These are phyloP conservation scores for Microdochium paspali DNA, from an alignment of 2,329 filamentous ascomycete genomes.

Conservation along the genomic window DNA sequence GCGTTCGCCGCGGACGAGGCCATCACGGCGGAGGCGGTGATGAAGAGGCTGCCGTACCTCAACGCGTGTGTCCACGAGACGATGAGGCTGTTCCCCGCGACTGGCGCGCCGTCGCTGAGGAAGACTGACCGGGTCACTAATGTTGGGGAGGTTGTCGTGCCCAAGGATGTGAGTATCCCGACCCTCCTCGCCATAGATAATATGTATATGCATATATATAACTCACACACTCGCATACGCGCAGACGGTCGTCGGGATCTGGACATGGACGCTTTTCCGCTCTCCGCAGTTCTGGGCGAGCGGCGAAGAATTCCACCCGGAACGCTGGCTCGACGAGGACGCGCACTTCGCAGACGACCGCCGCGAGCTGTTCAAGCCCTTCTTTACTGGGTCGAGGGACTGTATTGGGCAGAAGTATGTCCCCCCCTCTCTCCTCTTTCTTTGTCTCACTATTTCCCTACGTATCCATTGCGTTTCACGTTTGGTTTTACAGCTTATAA, in stretches of 20 bases:
- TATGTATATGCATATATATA: too few relatives aligned
- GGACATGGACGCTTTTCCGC: constrained; percentile 6
- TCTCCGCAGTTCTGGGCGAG: constrained; percentile 8
- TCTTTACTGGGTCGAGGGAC: constrained; percentile 5
- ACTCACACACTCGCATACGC: constrained; percentile 1
- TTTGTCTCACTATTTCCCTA: neutral
- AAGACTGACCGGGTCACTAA: constrained; percentile 4
- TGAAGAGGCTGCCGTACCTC: constrained; percentile 19
- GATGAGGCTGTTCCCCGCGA: constrained; percentile 24
- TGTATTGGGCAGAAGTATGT: constrained; percentile 6
- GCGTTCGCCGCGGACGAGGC: constrained; percentile 25
- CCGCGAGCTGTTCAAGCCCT: constrained; percentile 6
- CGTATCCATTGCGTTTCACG: neutral
- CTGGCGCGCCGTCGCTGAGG: constrained; percentile 11
- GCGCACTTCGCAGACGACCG: constrained; percentile 3
- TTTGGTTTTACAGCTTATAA: too few relatives aligned
- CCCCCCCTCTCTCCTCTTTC: neutral
- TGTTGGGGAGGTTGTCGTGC: constrained; percentile 10
- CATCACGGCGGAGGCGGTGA: constrained; percentile 16
- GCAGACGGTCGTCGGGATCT: constrained; percentile 6
- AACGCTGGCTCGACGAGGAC: constrained; percentile 11
- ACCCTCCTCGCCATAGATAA: too few relatives aligned
- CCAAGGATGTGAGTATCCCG: constrained; percentile 8
- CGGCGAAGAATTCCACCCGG: constrained; percentile 10
- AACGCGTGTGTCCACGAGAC: constrained; percentile 24